phyloP scores from a whole-genome alignment of 129 eudicot species.

The Mikania micrantha region DNA sequence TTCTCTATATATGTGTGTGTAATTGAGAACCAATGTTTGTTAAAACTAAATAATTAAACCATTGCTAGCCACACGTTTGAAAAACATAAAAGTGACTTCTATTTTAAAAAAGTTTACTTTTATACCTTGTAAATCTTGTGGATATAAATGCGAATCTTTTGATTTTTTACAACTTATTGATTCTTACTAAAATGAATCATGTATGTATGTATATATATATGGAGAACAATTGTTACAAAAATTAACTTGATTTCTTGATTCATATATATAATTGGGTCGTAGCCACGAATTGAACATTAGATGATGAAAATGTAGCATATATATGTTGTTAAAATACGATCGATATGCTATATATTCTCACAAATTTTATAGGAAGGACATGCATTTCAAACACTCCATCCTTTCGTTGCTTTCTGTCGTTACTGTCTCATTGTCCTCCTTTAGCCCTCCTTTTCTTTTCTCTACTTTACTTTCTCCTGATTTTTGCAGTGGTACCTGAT shows the following conservation, averaged over 20 bases:
- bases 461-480: slow-evolving; percentile 28
- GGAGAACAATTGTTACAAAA: slow-evolving; percentile 11
- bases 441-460: slow-evolving; percentile 43
- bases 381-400: slow-evolving; percentile 34
- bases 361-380: slow-evolving; percentile 18
- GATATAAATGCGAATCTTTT: no score
- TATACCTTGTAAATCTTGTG: no score
- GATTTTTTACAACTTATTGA: no score
- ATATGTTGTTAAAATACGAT: no score
- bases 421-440: slow-evolving; percentile 77
- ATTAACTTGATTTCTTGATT: slow-evolving; percentile 11
- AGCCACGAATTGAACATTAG: slow-evolving; percentile 14
- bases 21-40: no score
- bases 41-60: not conserved
- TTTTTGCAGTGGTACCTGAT: slow-evolving; percentile 67
- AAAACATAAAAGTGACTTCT: no score
- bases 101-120: no score
- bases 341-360: no score
- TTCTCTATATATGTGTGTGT: no score
- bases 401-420: slow-evolving; percentile 77
- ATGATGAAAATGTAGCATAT: slow-evolving; percentile 18
- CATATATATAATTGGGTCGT: slow-evolving; percentile 16
- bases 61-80: not conserved
- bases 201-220: not conserved
- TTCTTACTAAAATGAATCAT: no score